Evolutionary conservation across 2,329 filamentous ascomycete species (phyloP), one percentile per base, ranked within the genome.

Genomic region (Arachnopeziza araneosa): DNA sequence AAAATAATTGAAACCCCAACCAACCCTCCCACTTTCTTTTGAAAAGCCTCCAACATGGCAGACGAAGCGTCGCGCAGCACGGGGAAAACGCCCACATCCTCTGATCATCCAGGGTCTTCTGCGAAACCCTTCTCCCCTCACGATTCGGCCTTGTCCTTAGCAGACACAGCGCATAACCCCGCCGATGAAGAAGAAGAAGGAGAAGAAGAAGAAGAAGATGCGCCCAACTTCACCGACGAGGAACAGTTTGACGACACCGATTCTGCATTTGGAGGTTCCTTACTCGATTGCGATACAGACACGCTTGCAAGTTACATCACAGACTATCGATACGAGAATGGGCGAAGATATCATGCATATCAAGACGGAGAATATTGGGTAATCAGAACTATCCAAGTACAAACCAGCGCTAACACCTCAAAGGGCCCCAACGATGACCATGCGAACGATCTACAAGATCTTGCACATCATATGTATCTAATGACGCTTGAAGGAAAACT

Each of bases 281-380:
- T 65, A 24, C 62, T 64, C 44, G 66, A 62, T 19, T 63, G 53
- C 57, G 60, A 67, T 58, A 65, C 62, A n/a, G 59, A 63, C 52
- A 64, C 62, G 1, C 53, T 66, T n/a, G 60, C 59, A 19, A 60
- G 55, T 22, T 65, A 55, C 23, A 67, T 68, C 22, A 68, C 66
- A 19, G 60, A 62, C 49, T 67, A 67, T 50, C 61, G 64, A 10
- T 66, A 66, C 50, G 77, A 80, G 59, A 79, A 80, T 59, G 78
- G 79, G 2, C 72, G 79, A 1, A 71, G 78, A 7, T 81, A 80
- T 57, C 78, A 81, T 56, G 72, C 71, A 1, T 64, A 62, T 49
- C 58, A 26, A 36, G 75, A 70, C 65, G 74, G 75, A 49, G 75
- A 78, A 48, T 69, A 69, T 50, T 66, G 64, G 65, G 63, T 64